These are phyloP conservation scores for Phoma sp. DNA, from an alignment of 2,329 filamentous ascomycete species.

Conservation along the genomic window DNA sequence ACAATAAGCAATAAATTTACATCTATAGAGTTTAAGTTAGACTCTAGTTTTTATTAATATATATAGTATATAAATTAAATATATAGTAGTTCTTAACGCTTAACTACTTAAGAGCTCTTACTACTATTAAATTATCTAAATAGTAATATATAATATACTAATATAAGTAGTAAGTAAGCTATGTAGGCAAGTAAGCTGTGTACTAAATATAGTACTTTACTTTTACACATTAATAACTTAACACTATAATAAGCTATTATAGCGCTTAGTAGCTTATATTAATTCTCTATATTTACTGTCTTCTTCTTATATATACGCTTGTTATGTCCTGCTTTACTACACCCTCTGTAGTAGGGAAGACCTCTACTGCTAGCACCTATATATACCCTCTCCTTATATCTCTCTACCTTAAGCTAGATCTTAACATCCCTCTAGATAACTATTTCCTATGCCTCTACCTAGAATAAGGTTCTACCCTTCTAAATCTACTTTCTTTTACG, in stretches of 20 bases:
- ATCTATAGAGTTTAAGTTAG: too few species aligned
- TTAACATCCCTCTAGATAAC: conserved; percentile 3
- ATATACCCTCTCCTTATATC: conserved; percentile 2
- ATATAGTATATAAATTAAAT: too few species aligned
- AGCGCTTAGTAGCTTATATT: conserved; percentile 9
- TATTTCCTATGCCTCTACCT: conserved; percentile 11
- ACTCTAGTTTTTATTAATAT: too few species aligned
- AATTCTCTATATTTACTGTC: conserved; percentile 4
- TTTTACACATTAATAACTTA: not conserved
- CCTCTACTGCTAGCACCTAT: not conserved
- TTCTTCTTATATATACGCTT: conserved; percentile 8
- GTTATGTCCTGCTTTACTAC: too few species aligned
- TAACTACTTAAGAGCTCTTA: too few species aligned
- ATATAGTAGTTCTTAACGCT: too few species aligned
- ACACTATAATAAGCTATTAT: conserved; percentile 4
- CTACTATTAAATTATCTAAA: too few species aligned
- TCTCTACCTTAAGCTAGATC: conserved; percentile 2
- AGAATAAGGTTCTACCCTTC: conserved; percentile 9
- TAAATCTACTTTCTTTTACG: too few species aligned
- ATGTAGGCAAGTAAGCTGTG: too few species aligned
- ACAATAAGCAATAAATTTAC: too few species aligned
- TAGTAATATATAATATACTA: too few species aligned
- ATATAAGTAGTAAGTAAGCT: too few species aligned
- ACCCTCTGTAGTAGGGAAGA: not conserved
- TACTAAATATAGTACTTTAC: not conserved